Conservation (phyloP, 202 grass and related monocot genomes). For the Carex arenaria region DNA sequence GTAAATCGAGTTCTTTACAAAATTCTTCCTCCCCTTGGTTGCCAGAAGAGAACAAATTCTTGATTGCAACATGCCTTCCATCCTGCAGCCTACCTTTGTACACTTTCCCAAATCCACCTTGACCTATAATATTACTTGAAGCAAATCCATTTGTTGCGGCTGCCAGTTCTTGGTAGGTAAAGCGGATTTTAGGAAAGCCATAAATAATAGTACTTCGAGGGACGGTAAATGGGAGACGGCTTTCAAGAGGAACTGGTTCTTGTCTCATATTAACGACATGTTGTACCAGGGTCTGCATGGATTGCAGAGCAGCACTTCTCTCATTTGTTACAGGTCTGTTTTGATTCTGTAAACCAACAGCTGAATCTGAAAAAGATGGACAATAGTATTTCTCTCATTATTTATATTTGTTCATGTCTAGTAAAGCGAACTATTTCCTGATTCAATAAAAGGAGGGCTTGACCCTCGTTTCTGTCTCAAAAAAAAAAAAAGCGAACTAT, state of each 20-base stretch:
- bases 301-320: background rate
- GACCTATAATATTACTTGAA: background rate
- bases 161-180: slow-evolving; percentile 63
- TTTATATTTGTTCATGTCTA: background rate
- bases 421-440: background rate
- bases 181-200: slow-evolving; percentile 55
- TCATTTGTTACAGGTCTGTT: background rate
- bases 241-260: background rate
- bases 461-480: too few species aligned
- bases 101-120: background rate
- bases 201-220: slow-evolving; percentile 6
- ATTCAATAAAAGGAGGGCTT: too few species aligned
- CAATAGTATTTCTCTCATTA: background rate
- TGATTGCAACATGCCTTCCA: background rate
- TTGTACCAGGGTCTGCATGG: background rate
- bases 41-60: too few species aligned
- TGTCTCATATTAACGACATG: slow-evolving; percentile 2
- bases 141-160: slow-evolving; percentile 46
- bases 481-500: background rate
- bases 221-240: slow-evolving; percentile 4
- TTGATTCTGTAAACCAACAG: background rate
- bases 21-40: background rate
- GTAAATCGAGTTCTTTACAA: background rate
- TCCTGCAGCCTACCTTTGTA: slow-evolving; percentile 1
- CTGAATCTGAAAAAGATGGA: background rate